phyloP scores from a whole-genome alignment of 768 basidiomycete species.

The Tricholoma terreum region DNA sequence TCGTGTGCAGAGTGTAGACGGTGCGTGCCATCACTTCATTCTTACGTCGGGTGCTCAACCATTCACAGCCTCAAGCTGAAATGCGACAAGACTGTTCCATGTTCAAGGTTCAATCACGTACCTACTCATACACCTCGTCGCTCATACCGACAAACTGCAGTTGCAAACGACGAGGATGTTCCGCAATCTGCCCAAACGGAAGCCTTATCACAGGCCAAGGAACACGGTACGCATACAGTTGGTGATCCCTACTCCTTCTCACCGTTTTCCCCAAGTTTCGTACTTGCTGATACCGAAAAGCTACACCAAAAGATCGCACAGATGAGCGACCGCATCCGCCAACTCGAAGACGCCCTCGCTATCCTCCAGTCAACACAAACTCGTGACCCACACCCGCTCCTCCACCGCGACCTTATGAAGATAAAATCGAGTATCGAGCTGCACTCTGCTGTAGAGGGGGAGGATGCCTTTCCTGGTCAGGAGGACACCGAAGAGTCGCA shows the following conservation, averaged over 20 bases:
- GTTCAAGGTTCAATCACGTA: conserved; percentile 39
- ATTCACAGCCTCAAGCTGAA: conserved; percentile 57
- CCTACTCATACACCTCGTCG: neutral
- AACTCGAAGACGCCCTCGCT: conserved; percentile 65
- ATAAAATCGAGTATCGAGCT: conserved; percentile 70
- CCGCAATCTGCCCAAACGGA: conserved; percentile 76
- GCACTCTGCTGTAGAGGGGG: conserved; percentile 52
- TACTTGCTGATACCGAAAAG: conserved; percentile 68
- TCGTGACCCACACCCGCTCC: conserved; percentile 55
- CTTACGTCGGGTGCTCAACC: neutral
- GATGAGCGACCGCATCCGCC: conserved; percentile 71
- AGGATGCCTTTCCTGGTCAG: conserved; percentile 16
- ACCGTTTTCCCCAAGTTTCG: conserved; percentile 43
- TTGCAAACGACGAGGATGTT: conserved; percentile 72
- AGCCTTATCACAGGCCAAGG: conserved; percentile 76
- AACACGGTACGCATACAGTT: conserved; percentile 50
- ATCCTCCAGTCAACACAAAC: conserved; percentile 50
- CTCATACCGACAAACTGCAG: conserved; percentile 21
- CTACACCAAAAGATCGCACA: conserved; percentile 63
- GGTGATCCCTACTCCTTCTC: neutral
- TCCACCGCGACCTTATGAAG: conserved; percentile 56
- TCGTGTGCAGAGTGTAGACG: conserved; percentile 66
- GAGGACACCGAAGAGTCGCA: conserved; percentile 39
- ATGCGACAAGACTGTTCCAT: conserved; percentile 70
- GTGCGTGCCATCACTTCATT: conserved; percentile 28